A percentile compares a stretch with the other conserved stretches of the same genome.
phyloP scores from a whole-genome alignment of 2,329 filamentous ascomycete species.

The Huntiella moniliformis region DNA sequence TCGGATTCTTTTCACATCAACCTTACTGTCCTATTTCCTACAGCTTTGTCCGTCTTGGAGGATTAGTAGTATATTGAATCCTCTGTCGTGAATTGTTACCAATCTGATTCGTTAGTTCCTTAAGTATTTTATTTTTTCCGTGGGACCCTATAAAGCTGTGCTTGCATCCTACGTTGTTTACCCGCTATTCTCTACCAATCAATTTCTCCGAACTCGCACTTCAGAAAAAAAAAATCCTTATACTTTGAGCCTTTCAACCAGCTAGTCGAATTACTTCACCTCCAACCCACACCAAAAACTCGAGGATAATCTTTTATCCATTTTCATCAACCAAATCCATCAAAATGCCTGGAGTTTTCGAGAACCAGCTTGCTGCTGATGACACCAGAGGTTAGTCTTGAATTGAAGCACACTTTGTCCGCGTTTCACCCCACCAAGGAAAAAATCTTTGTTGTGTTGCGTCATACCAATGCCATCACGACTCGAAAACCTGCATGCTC shows the following conservation, averaged over 20 bases:
- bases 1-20: too few species aligned
- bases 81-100: too few species aligned
- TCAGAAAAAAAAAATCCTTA: neutral
- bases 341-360: constrained; percentile 20
- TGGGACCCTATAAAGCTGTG: constrained; percentile 9
- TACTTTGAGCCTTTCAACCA: neutral
- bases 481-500: neutral
- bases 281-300: neutral
- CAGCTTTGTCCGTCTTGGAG: too few species aligned
- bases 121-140: neutral
- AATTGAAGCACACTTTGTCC: neutral
- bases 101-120: neutral
- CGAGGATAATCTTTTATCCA: constrained; percentile 10
- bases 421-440: neutral
- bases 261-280: neutral
- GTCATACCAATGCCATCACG: neutral
- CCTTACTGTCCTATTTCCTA: too few species aligned
- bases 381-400: constrained; percentile 21
- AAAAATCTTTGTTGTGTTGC: neutral
- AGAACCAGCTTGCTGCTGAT: constrained; percentile 19
- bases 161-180: constrained; percentile 8
- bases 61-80: too few species aligned
- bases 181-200: constrained; percentile 5
- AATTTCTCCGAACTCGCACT: constrained; percentile 5
- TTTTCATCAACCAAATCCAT: constrained; percentile 5